phyloP scores from a whole-genome alignment of 2,329 filamentous ascomycete genomes.

The Teratosphaeria viscida region DNA sequence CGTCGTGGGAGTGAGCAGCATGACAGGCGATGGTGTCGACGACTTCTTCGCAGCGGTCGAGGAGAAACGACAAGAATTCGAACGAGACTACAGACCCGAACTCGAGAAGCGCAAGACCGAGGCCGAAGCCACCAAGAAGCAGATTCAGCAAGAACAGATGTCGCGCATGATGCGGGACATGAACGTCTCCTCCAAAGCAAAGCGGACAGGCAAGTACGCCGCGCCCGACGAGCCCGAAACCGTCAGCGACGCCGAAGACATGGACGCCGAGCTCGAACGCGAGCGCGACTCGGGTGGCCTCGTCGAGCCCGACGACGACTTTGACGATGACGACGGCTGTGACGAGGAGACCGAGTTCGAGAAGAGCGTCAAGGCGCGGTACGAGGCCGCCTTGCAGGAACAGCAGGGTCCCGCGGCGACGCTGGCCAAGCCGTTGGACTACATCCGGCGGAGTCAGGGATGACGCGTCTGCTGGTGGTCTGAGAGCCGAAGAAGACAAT shows the following conservation, averaged over 20 bases:
- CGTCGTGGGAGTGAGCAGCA: slow-evolving; percentile 85
- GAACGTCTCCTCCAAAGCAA: slow-evolving; percentile 44
- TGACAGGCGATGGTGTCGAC: slow-evolving; percentile 82
- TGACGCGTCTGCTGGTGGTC: neutral
- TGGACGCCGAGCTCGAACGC: slow-evolving; percentile 40
- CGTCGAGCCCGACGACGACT: slow-evolving; percentile 36
- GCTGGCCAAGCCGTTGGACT: slow-evolving; percentile 2
- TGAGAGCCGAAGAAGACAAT: too few relatives aligned
- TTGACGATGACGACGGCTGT: slow-evolving; percentile 30
- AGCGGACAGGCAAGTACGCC: slow-evolving; percentile 23
- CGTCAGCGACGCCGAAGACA: slow-evolving; percentile 41
- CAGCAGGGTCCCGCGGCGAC: slow-evolving; percentile 2
- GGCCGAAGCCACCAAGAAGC: slow-evolving; percentile 64
- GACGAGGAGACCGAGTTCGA: slow-evolving; percentile 49
- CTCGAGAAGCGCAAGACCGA: slow-evolving; percentile 67
- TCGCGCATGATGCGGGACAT: slow-evolving; percentile 94
- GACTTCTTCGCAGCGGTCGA: slow-evolving; percentile 88
- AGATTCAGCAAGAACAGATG: slow-evolving; percentile 66
- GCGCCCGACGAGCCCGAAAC: slow-evolving; percentile 37
- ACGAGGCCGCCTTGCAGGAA: slow-evolving; percentile 61
- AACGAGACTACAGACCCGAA: slow-evolving; percentile 83
- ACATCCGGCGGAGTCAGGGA: slow-evolving; percentile 9
- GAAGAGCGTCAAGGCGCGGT: slow-evolving; percentile 62
- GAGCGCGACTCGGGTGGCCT: slow-evolving; percentile 36
- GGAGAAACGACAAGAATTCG: slow-evolving; percentile 79